Percentiles rank a stretch among this genome's conserved stretches.
Conservation (phyloP, 108 stramenopile species). For the Chaetoceros tenuissimus region DNA sequence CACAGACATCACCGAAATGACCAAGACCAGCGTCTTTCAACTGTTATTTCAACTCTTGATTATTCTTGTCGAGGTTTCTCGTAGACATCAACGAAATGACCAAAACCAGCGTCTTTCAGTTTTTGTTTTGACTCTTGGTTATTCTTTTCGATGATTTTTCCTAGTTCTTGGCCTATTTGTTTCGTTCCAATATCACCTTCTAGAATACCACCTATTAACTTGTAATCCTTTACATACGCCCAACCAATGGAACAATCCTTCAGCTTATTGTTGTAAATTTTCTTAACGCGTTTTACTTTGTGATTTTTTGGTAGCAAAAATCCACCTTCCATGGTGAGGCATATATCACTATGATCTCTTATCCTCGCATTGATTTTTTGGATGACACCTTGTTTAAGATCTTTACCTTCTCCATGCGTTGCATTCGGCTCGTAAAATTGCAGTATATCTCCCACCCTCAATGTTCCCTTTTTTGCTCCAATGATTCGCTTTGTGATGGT, state of each 20-base stretch:
- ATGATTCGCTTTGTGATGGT: neutral
- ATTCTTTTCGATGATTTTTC: neutral
- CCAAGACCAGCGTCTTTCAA: neutral
- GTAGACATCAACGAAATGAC: neutral
- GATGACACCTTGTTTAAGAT: neutral
- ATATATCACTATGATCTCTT: too few species aligned
- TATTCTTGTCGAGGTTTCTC: neutral
- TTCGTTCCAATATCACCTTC: neutral
- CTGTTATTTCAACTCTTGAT: neutral
- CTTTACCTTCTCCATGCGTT: conserved; percentile 3
- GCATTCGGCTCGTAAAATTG: conserved; percentile 5
- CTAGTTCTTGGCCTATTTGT: neutral
- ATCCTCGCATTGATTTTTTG: neutral
- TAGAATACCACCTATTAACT: neutral
- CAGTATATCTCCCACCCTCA: conserved; percentile 11
- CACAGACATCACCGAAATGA: neutral
- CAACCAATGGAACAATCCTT: neutral
- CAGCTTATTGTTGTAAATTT: neutral
- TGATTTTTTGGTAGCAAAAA: conserved; percentile 4
- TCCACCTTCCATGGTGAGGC: conserved; percentile 7
- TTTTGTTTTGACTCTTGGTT: neutral
- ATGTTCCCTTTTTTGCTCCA: neutral
- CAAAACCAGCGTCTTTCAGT: neutral
- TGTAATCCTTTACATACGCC: neutral
- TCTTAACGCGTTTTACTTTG: conserved; percentile 1